phyloP scores from a whole-genome alignment of 1,139 yeast genomes.

The Geotrichum phurueaensis region DNA sequence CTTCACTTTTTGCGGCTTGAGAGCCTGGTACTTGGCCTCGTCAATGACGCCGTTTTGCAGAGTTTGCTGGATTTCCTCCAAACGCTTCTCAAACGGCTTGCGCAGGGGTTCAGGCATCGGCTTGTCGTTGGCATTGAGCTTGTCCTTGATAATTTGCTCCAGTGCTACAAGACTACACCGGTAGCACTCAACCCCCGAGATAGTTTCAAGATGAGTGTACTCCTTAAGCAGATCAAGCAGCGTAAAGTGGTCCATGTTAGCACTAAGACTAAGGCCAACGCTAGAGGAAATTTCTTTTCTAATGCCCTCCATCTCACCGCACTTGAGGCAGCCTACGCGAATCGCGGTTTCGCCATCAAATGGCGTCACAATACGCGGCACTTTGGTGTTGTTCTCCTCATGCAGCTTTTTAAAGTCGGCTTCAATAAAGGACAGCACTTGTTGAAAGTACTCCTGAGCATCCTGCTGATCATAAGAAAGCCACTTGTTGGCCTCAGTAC shows the following conservation, averaged over 20 bases:
- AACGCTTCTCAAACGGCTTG: slow-evolving; percentile 46
- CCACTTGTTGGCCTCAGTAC: slow-evolving; percentile 73
- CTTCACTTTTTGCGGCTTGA: slow-evolving; percentile 71
- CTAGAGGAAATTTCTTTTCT: slow-evolving; percentile 79
- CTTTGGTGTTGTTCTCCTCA: slow-evolving; percentile 11
- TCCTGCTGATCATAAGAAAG: slow-evolving; percentile 87
- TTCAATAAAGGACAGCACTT: slow-evolving; percentile 67
- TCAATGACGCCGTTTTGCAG: slow-evolving; percentile 61
- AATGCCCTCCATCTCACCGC: slow-evolving; percentile 93
- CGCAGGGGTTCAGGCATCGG: slow-evolving; percentile 13
- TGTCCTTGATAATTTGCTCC: slow-evolving; percentile 28
- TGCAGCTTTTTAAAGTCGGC: slow-evolving; percentile 40
- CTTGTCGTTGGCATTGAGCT: slow-evolving; percentile 9
- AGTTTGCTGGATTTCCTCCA: slow-evolving; percentile 52
- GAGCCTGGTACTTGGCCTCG: slow-evolving; percentile 68
- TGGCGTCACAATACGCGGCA: slow-evolving; percentile 57
- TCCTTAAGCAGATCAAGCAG: slow-evolving; percentile 57
- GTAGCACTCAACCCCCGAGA: slow-evolving; percentile 89
- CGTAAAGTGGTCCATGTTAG: slow-evolving; percentile 35
- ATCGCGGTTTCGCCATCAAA: slow-evolving; percentile 85
- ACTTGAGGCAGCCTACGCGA: slow-evolving; percentile 77
- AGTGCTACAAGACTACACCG: slow-evolving; percentile 73
- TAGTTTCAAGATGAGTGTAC: slow-evolving; percentile 76
- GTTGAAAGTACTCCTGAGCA: slow-evolving; percentile 90
- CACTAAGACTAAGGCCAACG: slow-evolving; percentile 57